These are phyloP conservation scores for Yarrowia alimentaria DNA, from an alignment of 805 yeast genomes.

Conservation along the genomic window DNA sequence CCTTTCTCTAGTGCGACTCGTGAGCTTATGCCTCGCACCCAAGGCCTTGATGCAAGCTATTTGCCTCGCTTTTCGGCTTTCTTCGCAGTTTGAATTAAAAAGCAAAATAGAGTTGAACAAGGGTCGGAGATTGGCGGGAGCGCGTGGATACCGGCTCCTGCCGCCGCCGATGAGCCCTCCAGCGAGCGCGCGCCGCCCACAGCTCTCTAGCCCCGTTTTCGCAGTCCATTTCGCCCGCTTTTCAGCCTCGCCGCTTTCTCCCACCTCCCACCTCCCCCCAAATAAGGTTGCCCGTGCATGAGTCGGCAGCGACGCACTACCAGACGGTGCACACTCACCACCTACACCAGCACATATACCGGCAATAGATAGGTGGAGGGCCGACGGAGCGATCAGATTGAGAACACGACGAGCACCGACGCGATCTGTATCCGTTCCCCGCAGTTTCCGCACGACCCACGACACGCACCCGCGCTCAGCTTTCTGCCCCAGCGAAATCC, in stretches of 20 bases:
- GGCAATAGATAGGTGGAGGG: constrained; percentile 28
- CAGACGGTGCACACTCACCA: constrained; percentile 25
- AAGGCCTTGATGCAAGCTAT: too few relatives aligned
- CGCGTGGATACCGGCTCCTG: too few relatives aligned
- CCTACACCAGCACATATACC: constrained; percentile 21
- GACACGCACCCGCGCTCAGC: too few relatives aligned
- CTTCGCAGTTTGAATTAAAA: constrained; percentile 3
- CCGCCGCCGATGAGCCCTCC: too few relatives aligned
- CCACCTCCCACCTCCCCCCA: constrained; percentile 8
- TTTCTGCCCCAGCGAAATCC: too few relatives aligned
- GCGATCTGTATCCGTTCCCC: too few relatives aligned
- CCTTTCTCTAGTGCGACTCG: background rate
- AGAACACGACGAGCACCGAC: background rate
- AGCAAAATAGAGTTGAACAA: constrained; percentile 13
- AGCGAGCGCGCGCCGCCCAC: too few relatives aligned
- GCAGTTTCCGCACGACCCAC: too few relatives aligned
- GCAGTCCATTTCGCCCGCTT: background rate
- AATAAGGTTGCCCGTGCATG: constrained; percentile 21
- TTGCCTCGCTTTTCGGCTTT: constrained; percentile 25
- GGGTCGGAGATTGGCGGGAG: constrained; percentile 11
- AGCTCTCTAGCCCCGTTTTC: too few relatives aligned
- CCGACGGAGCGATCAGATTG: constrained; percentile 16
- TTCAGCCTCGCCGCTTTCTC: background rate
- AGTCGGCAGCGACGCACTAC: constrained; percentile 23
- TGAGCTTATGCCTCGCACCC: too few relatives aligned